Conservation (phyloP, 768 basidiomycete species). For the Boletus barrowsii region DNA sequence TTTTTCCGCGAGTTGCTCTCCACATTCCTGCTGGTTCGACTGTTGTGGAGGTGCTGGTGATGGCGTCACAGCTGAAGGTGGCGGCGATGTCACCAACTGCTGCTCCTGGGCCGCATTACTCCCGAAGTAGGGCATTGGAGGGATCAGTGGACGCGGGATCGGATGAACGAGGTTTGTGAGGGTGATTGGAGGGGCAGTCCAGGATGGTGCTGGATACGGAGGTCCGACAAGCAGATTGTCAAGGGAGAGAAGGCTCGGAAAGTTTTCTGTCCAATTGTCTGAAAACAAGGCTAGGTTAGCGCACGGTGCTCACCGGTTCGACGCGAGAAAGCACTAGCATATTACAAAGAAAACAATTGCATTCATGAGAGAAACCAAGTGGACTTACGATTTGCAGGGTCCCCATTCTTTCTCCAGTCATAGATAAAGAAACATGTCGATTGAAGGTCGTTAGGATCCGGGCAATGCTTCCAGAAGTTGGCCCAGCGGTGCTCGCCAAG, state of each 20-base stretch:
- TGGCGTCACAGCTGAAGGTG: background rate
- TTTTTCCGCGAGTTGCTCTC: background rate
- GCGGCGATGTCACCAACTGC: background rate
- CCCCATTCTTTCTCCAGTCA: conserved; percentile 31
- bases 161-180: conserved; percentile 22
- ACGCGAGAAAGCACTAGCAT: background rate
- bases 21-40: background rate
- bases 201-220: conserved; percentile 28
- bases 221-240: conserved; percentile 16
- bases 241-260: conserved; percentile 6
- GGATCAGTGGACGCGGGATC: conserved; percentile 18
- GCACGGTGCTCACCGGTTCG: background rate
- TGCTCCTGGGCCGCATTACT: background rate
- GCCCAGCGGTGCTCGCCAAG: conserved; percentile 29
- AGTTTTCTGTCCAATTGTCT: conserved; percentile 30
- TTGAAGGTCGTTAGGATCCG: conserved; percentile 5
- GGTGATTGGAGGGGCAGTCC: conserved; percentile 17
- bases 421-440: conserved; percentile 28
- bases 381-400: conserved; percentile 30
- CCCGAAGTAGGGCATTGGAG: background rate
- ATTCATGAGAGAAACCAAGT: background rate
- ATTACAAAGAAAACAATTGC: background rate
- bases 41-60: background rate
- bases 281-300: background rate
- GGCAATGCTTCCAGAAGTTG: background rate